These are phyloP conservation scores for Gamsiella multidivaricata DNA, from an alignment of 192 early-diverging fungal species.

Conservation along the genomic window DNA sequence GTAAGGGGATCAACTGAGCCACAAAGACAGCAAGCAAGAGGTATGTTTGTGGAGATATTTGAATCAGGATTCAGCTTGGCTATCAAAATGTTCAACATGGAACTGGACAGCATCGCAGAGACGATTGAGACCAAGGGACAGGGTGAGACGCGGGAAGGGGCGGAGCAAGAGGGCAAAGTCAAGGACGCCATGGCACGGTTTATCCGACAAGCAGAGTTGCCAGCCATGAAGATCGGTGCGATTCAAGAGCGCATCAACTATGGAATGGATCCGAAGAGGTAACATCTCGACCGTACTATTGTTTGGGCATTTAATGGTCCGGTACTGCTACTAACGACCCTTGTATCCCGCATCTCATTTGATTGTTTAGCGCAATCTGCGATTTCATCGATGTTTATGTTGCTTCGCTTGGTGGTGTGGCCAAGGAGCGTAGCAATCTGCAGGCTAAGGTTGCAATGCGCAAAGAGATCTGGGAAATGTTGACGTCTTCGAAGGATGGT, in stretches of 20 bases:
- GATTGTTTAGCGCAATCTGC: slow-evolving; percentile 11
- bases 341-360: neutral
- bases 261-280: slow-evolving; percentile 34
- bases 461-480: slow-evolving; percentile 11
- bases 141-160: slow-evolving; percentile 30
- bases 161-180: slow-evolving; percentile 23
- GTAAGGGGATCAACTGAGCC: neutral
- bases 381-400: slow-evolving; percentile 32
- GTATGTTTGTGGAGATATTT: slow-evolving; percentile 20
- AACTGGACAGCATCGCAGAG: slow-evolving; percentile 24
- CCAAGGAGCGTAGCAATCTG: slow-evolving; percentile 16
- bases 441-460: slow-evolving; percentile 10
- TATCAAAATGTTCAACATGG: slow-evolving; percentile 21
- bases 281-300: neutral
- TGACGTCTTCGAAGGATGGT: slow-evolving; percentile 24
- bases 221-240: slow-evolving; percentile 17
- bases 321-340: too few relatives aligned
- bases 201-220: slow-evolving; percentile 24
- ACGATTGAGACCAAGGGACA: slow-evolving; percentile 30
- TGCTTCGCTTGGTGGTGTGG: slow-evolving; percentile 12
- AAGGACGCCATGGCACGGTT: slow-evolving; percentile 36
- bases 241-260: slow-evolving; percentile 25
- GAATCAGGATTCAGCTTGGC: slow-evolving; percentile 32
- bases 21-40: neutral
- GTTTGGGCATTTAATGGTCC: too few relatives aligned